A percentile compares a stretch with the other conserved stretches of the same genome.
Conservation (phyloP, 1,139 yeast species). For the Diutina pseudorugosa region DNA sequence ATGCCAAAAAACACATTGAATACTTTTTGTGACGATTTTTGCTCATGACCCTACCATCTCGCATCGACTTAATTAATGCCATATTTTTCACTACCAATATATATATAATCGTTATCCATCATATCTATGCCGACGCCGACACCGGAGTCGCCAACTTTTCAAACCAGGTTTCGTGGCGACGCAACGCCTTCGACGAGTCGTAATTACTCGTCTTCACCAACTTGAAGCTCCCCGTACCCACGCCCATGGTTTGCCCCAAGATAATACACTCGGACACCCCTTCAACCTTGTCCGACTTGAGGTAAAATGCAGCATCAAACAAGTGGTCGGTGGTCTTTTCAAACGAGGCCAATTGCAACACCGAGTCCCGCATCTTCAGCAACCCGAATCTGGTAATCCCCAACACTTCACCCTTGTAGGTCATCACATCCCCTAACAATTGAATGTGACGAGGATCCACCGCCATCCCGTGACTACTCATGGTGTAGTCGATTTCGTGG, state of each 20-base stretch:
- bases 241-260: slow-evolving; percentile 92
- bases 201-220: slow-evolving; percentile 50
- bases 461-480: slow-evolving; percentile 99
- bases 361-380: slow-evolving; percentile 97
- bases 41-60: background rate
- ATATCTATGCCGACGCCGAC: background rate
- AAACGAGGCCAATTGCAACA: slow-evolving; percentile 89
- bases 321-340: slow-evolving; percentile 98
- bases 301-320: slow-evolving; percentile 95
- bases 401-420: slow-evolving; percentile 94
- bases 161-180: background rate
- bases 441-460: slow-evolving; percentile 99
- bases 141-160: background rate
- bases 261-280: slow-evolving; percentile 98
- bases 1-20: slow-evolving; percentile 11
- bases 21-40: slow-evolving; percentile 12
- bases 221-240: slow-evolving; percentile 96
- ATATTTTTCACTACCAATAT: background rate
- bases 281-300: slow-evolving; percentile 91
- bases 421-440: slow-evolving; percentile 95
- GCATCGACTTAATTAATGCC: background rate
- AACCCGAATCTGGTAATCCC: slow-evolving; percentile 97
- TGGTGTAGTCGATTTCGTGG: slow-evolving; percentile 90
- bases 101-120: background rate
- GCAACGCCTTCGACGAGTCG: slow-evolving; percentile 11